Percentiles rank a stretch among this genome's conserved stretches.
Conservation (phyloP, 108 stramenopile species). For the Skeletonema tropicum region DNA sequence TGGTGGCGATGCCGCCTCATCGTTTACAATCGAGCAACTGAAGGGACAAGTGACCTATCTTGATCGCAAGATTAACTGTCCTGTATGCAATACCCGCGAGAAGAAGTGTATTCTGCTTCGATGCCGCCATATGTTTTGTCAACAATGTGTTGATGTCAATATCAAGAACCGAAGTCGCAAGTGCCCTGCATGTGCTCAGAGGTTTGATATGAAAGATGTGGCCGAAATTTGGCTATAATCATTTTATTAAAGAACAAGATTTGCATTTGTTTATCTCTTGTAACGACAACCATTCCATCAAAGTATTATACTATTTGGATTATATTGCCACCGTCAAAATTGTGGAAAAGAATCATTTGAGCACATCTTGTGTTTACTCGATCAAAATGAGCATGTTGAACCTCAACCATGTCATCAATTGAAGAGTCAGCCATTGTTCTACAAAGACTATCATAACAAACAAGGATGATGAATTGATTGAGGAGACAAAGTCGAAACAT, state of each 20-base stretch:
- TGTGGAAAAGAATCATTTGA: background rate
- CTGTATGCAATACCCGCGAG: conserved; percentile 89
- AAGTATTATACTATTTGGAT: background rate
- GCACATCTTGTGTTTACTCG: background rate
- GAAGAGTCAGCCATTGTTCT: conserved; percentile 26
- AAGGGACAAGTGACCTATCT: conserved; percentile 72
- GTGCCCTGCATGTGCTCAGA: conserved; percentile 84
- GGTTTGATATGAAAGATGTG: conserved; percentile 89
- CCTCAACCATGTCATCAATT: conserved; percentile 5
- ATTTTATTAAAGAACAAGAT: background rate
- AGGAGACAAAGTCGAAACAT: conserved; percentile 43
- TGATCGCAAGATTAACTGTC: conserved; percentile 77
- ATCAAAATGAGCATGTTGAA: conserved; percentile 3
- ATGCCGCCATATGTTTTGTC: conserved; percentile 95
- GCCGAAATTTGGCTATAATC: conserved; percentile 69
- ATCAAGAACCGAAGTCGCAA: conserved; percentile 88
- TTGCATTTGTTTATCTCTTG: background rate
- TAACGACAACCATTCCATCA: background rate
- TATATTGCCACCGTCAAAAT: background rate
- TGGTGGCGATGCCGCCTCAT: conserved; percentile 45
- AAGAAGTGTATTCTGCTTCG: conserved; percentile 90
- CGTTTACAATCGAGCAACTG: conserved; percentile 77
- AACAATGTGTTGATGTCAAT: conserved; percentile 87
- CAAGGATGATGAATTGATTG: conserved; percentile 48
- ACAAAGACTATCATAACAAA: conserved; percentile 44